Evolutionary conservation across 164 flowering plant genomes (phyloP).

Genomic region (Liquidambar formosana): DNA sequence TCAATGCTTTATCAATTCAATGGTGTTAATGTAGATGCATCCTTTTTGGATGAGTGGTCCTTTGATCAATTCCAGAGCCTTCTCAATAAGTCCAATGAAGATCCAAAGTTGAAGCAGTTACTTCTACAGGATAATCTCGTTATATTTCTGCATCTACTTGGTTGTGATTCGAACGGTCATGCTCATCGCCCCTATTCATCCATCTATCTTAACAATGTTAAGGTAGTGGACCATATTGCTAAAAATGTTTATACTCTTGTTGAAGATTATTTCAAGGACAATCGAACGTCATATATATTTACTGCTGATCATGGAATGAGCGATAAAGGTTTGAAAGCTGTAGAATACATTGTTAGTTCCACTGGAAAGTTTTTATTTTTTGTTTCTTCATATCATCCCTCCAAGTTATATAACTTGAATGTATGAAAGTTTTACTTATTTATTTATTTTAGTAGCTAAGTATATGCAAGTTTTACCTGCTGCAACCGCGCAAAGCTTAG

Average conservation of each 20-base stretch:
- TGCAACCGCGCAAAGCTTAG: background rate
- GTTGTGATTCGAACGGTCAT: conserved; percentile 99
- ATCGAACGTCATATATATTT: conserved; percentile 82
- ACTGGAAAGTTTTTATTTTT: background rate
- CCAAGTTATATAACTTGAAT: background rate
- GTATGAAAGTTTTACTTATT: too few relatives aligned
- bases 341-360: conserved; percentile 1
- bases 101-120: conserved; percentile 62
- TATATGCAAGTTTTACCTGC: background rate
- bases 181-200: conserved; percentile 92
- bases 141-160: conserved; percentile 86
- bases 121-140: conserved; percentile 78
- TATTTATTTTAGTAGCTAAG: too few relatives aligned
- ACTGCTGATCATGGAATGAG: conserved; percentile 99
- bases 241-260: conserved; percentile 69
- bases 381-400: background rate
- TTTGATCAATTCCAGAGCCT: conserved; percentile 88
- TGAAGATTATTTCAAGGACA: conserved; percentile 82
- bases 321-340: conserved; percentile 75
- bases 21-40: conserved; percentile 83
- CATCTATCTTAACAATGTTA: conserved; percentile 93
- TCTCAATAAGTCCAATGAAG: conserved; percentile 71
- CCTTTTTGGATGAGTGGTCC: conserved; percentile 99
- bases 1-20: conserved; percentile 32
- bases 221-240: conserved; percentile 87